Percentiles rank a stretch among this genome's conserved stretches.
Evolutionary conservation across 257 asterid species (phyloP).

Genomic region (Solanum raphanifolium): DNA sequence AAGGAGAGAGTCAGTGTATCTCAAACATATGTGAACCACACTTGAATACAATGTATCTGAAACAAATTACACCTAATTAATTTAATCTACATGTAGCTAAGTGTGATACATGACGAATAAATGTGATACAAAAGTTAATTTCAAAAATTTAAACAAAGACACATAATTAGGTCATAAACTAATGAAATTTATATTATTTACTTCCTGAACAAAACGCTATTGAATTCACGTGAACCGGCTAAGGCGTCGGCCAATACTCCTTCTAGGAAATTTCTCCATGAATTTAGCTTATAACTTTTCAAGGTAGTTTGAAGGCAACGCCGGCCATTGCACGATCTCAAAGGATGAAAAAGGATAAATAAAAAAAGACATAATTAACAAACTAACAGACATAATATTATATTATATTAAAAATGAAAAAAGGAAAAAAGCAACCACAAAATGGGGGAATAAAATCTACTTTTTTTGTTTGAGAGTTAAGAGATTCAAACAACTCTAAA

Average conservation of each 20-base stretch:
- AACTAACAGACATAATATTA: not conserved
- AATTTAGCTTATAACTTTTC: not conserved
- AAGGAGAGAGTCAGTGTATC: no score
- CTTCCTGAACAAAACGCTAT: not conserved
- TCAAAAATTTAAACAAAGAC: no score
- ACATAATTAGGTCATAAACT: no score
- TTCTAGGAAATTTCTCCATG: not conserved
- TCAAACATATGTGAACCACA: no score
- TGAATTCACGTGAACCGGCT: not conserved
- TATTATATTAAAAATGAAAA: not conserved
- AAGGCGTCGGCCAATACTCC: not conserved
- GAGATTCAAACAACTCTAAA: conserved; percentile 3
- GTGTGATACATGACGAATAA: no score
- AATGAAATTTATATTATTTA: not conserved
- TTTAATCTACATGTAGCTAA: no score
- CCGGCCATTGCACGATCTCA: conserved; percentile 43
- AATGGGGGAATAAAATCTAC: conserved; percentile 16
- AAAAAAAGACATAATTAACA: not conserved
- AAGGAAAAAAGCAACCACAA: not conserved
- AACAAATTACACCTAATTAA: no score
- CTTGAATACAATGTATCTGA: no score
- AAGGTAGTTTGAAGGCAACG: conserved; percentile 6
- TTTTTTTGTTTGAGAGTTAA: not conserved
- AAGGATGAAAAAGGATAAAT: not conserved
- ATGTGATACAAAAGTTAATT: no score